phyloP scores from a whole-genome alignment of 148 eudicot genomes.

The Nepenthes mirabilis region DNA sequence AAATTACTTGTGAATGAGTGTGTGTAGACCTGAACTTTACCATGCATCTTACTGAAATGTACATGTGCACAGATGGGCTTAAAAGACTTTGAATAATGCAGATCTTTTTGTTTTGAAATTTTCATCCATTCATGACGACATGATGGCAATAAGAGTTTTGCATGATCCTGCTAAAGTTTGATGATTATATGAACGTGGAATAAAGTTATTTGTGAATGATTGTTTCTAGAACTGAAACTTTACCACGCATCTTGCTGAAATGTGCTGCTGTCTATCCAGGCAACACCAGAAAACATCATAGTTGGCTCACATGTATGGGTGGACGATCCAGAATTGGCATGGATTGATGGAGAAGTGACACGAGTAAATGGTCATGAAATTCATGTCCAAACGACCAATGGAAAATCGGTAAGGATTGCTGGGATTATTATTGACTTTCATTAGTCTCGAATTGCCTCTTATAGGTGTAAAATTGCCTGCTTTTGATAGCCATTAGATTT shows the following conservation, averaged over 20 bases:
- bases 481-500: too few relatives aligned
- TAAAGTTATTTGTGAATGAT: too few relatives aligned
- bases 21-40: background rate
- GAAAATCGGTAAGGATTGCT: conserved; percentile 55
- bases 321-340: conserved; percentile 81
- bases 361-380: conserved; percentile 61
- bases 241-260: conserved; percentile 4
- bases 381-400: conserved; percentile 54
- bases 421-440: conserved; percentile 1
- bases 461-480: too few relatives aligned
- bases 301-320: conserved; percentile 96
- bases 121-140: too few relatives aligned
- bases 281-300: conserved; percentile 67
- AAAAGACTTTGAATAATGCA: too few relatives aligned
- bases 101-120: too few relatives aligned
- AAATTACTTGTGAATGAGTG: too few relatives aligned
- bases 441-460: too few relatives aligned
- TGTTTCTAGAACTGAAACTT: background rate
- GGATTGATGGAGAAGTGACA: conserved; percentile 87
- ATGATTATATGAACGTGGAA: too few relatives aligned
- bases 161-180: too few relatives aligned
- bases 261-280: conserved; percentile 39
- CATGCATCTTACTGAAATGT: conserved; percentile 6
- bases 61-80: background rate
- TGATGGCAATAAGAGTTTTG: too few relatives aligned